phyloP scores from a whole-genome alignment of 225 moss, liverwort and hornwort genomes.

The Rhytidiadelphus loreus region DNA sequence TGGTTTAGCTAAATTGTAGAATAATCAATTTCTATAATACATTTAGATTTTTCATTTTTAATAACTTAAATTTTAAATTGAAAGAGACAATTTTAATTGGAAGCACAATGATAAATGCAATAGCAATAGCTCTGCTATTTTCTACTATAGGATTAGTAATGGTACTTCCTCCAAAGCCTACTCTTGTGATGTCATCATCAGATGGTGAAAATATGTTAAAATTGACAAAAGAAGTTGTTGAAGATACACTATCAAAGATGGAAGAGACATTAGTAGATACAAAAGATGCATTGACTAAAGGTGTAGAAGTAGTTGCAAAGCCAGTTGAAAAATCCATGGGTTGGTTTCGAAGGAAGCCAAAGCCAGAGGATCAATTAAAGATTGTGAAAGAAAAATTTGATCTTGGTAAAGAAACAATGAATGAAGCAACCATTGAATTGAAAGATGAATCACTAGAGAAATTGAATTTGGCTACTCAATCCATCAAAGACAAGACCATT shows the following conservation, averaged over 20 bases:
- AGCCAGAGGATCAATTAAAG: not conserved
- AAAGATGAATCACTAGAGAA: not conserved
- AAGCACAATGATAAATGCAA: constrained; percentile 24
- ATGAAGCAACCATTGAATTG: not conserved
- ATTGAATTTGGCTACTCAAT: not conserved
- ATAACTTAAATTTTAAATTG: not conserved
- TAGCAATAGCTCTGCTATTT: constrained; percentile 28
- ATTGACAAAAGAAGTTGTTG: not conserved
- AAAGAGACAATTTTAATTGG: not conserved
- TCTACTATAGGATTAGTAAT: constrained; percentile 11
- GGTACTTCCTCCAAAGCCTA: not conserved
- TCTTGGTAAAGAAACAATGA: not conserved
- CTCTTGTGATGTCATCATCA: not conserved
- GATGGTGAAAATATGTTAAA: not conserved
- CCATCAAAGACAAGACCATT: not conserved
- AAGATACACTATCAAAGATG: not conserved
- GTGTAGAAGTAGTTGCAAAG: not conserved
- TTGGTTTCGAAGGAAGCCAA: constrained; percentile 20
- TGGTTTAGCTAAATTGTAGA: not conserved
- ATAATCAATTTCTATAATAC: too few species aligned
- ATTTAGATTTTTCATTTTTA: fast-evolving
- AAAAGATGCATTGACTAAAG: not conserved
- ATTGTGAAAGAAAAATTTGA: not conserved
- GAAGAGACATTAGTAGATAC: not conserved
- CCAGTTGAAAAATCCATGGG: not conserved